Evolutionary conservation across 2,329 filamentous ascomycete species (phyloP).

Genomic region (Fusarium lateritium): DNA sequence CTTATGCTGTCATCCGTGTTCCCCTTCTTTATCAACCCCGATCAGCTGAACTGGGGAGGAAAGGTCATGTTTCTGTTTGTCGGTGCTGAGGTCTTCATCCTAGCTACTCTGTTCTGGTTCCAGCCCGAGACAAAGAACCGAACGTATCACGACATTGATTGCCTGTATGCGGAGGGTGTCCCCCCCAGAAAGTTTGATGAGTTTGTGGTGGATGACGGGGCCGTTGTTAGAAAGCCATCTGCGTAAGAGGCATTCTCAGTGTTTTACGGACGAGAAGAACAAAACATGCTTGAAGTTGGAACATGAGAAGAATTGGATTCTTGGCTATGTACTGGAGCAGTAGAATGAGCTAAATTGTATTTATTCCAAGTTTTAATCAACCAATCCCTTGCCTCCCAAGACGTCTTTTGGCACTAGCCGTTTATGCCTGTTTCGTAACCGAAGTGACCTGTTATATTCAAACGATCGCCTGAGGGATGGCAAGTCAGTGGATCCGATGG

Average conservation of each 20-base stretch:
- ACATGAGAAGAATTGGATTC: no score
- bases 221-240: conserved; percentile 15
- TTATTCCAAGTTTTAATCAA: no score
- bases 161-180: conserved; percentile 45
- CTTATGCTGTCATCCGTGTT: conserved; percentile 56
- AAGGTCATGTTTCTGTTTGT: conserved; percentile 58
- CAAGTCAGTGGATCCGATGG: not conserved
- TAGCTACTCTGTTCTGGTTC: conserved; percentile 51
- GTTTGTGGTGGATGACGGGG: conserved; percentile 40
- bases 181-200: conserved; percentile 47
- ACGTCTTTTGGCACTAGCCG: no score
- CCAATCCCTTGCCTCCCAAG: no score
- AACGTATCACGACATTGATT: conserved; percentile 54
- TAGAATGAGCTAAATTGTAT: no score
- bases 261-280: no score
- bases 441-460: no score
- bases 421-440: no score
- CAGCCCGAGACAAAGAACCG: conserved; percentile 58
- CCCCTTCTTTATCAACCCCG: conserved; percentile 57
- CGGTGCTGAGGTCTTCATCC: conserved; percentile 53
- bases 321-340: no score
- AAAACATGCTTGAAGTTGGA: no score
- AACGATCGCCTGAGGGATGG: not conserved
- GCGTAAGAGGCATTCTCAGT: not conserved
- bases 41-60: conserved; percentile 57